Conservation (phyloP, 164 flowering plant genomes). For the Paratinospora sagittata region DNA sequence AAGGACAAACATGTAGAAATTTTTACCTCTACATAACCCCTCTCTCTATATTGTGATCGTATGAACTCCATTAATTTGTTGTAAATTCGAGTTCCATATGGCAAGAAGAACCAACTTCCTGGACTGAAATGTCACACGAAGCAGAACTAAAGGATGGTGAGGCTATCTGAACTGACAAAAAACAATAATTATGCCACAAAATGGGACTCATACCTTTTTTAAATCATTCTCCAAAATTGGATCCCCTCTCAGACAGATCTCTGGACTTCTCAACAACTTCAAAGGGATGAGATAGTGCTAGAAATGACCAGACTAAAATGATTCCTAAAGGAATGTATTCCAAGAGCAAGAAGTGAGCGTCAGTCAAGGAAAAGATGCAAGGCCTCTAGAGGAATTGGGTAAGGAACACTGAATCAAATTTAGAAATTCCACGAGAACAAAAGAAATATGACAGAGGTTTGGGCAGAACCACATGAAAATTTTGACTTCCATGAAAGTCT, state of each 20-base stretch:
- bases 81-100: constrained; percentile 82
- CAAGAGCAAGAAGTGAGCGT: background rate
- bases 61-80: constrained; percentile 86
- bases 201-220: background rate
- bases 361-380: background rate
- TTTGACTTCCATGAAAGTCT: no score
- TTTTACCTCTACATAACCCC: constrained; percentile 93
- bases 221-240: background rate
- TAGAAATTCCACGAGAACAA: background rate
- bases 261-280: background rate
- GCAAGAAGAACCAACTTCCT: constrained; percentile 97
- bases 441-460: background rate
- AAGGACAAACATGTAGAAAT: background rate
- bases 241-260: background rate
- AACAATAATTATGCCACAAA: no score
- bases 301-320: background rate
- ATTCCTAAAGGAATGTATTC: background rate
- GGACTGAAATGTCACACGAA: constrained; percentile 53
- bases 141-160: background rate
- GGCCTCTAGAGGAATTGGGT: background rate
- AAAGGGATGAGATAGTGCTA: background rate
- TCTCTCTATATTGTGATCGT: constrained; percentile 53
- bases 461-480: no score
- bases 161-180: no score
- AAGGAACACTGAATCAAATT: background rate